Evolutionary conservation across 1,284 basidiomycete species (phyloP), one percentile per base, ranked within the genome.

Genomic region (Naganishia cerealis): DNA sequence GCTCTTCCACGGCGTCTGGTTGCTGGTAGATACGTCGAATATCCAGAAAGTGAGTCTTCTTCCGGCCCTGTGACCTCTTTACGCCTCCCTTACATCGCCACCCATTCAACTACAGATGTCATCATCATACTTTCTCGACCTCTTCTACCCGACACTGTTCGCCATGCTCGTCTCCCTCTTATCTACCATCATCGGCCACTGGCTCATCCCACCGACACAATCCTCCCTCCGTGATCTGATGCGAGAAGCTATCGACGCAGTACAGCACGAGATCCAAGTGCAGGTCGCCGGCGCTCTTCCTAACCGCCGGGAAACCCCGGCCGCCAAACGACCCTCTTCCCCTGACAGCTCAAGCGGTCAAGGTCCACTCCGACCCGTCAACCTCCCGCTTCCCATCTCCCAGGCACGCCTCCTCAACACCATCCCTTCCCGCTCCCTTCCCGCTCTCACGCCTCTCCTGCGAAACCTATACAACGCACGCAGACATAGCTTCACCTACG

Each of bases 1-100:
- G 8, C 66, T 80, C 36, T 80, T 81, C 72, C 77, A 77, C 52
- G 75, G 78, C 10, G 78, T 81, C 48, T 81, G 79, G 72, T 57
- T 76, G 8, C 65, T 80, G 40, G 80, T 79, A 1, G 65, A 68
- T 24, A 68, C 73, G 15, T 75, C 79, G 52, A 66, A 42, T 6
- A 72, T 79, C 33, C 75, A 72, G 12, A 29, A 67, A 26, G 77
- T 79, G 36, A 67, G 21, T 50, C n/a, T 21, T 33, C 21, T 24
- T 12, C 3, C 8, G 3, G 12, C 4, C 13, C n/a, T 18, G 1
- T 18, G 29, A 6, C 29, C 6, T 33, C 29, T 33, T 33, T 33
- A 3, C 6, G 29, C 29, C 29, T 33, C 29, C 29, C 29, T 33
- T 6, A 33, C 29, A 33, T 33, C 29, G 29, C 29, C 29, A 33